Conservation (phyloP, 805 yeast genomes). For the Candida peoriensis region DNA sequence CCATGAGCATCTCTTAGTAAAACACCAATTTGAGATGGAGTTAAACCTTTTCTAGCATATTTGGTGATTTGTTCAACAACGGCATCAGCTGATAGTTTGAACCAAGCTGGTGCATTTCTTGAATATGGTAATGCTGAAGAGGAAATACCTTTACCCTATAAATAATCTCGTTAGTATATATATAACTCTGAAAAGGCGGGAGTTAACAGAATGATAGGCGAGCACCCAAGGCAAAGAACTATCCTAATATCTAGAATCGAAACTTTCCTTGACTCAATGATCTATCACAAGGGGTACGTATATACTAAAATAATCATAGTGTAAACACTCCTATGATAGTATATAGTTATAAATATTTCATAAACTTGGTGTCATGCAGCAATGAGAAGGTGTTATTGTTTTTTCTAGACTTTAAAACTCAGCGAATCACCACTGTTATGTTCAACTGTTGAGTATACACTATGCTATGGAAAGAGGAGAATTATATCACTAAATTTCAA, state of each 20-base stretch:
- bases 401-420: too few species aligned
- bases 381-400: too few species aligned
- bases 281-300: too few species aligned
- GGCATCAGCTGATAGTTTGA: conserved; percentile 92
- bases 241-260: too few species aligned
- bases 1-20: conserved; percentile 99
- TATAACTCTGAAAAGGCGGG: conserved; percentile 4
- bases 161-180: conserved; percentile 37
- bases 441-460: too few species aligned
- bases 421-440: too few species aligned
- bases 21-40: conserved; percentile 99
- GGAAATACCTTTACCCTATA: conserved; percentile 98
- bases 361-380: conserved; percentile 55
- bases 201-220: conserved; percentile 6
- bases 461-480: too few species aligned
- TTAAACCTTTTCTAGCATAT: conserved; percentile 99
- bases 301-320: too few species aligned
- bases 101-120: conserved; percentile 99
- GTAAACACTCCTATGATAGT: too few species aligned
- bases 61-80: conserved; percentile 98
- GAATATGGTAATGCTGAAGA: conserved; percentile 99
- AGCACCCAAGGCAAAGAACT: not conserved
- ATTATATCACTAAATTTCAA: too few species aligned
- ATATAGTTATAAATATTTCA: conserved; percentile 11
- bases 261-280: conserved; percentile 1